Base-by-base conservation (phyloP, 1,139 yeast genomes). In the Ogataea hybrid region DNA sequence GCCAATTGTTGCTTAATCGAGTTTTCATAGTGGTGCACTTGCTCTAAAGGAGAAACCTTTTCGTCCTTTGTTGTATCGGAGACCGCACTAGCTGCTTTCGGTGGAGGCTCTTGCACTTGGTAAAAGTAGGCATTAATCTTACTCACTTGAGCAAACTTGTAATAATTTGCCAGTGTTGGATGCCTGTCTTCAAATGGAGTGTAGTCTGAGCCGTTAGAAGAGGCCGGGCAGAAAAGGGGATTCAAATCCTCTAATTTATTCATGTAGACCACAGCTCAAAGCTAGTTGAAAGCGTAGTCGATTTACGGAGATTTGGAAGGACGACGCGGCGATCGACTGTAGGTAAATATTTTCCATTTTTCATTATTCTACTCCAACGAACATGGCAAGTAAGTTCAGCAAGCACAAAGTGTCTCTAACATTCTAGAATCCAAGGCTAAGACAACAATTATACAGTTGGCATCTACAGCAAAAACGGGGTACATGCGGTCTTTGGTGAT, bases 401-500 rank as follows among this genome's bases (percentile, higher is more conserved):
- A 20, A 8, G 5, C 6, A 14, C 10, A 5, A n/a, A 3, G 8
- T 20, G 4, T 4, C 7, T 14, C 41, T 38, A 32, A 38, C 41
- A 10, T 3, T 7, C 8, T 53, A 48, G 69, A 73, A 54, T 69
- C 71, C 35, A 73, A 74, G 61, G 67, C 76, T 25, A 73, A 75
- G 57, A 72, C 71, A 46, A 75, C 84, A 7, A 73, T 82, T 37
- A 76, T 83, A 41, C 81, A 80, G 56, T 71, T 88, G 51, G 69
- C 87, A 2, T 87, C 96, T 1, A 75, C 92, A 1, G 97, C 97
- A 22, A 77, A 83, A 54, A 89, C 97, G 1, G 97, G 97, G 3
- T 85, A 75, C 63, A 79, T 80, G 62, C 79, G 94, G 61, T 84
- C 90, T 65, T 79, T 89, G 51, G 73, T 81, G 44, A 78, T 90